Evolutionary conservation across 2,329 filamentous ascomycete genomes (phyloP).

Genomic region (Colletotrichum sp.): DNA sequence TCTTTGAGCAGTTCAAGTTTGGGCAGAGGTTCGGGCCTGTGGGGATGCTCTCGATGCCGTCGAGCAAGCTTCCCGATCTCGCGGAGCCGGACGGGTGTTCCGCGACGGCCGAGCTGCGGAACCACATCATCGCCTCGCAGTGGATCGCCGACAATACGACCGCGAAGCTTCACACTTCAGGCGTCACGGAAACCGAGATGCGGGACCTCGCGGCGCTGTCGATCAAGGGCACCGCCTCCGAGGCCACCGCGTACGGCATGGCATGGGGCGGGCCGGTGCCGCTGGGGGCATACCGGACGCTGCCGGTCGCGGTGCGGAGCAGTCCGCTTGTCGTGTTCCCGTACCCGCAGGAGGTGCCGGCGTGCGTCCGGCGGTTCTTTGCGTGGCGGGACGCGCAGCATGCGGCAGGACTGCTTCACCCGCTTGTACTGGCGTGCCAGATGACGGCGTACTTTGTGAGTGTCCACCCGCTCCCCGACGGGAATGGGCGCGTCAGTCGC

Average conservation of each 20-base stretch:
- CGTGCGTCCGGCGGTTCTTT: conserved; percentile 11
- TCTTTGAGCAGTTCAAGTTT: conserved; percentile 10
- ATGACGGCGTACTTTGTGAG: conserved; percentile 21
- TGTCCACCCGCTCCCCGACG: conserved; percentile 27
- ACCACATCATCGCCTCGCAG: conserved; percentile 26
- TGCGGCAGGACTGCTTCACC: conserved; percentile 20
- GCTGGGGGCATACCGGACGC: conserved; percentile 22
- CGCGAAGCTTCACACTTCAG: conserved; percentile 9
- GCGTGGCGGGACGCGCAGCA: conserved; percentile 23
- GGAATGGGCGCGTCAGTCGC: conserved; percentile 25
- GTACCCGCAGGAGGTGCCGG: conserved; percentile 25
- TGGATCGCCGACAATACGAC: conserved; percentile 22
- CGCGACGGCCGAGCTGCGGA: conserved; percentile 20
- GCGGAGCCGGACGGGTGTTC: background rate
- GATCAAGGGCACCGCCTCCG: conserved; percentile 17
- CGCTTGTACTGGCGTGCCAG: conserved; percentile 25
- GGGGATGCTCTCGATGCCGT: background rate
- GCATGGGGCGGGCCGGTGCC: conserved; percentile 17
- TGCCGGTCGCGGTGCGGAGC: conserved; percentile 22
- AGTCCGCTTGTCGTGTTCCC: conserved; percentile 25
- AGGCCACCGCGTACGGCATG: conserved; percentile 5
- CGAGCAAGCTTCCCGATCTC: background rate
- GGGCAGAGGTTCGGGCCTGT: background rate
- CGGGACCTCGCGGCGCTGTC: conserved; percentile 7
- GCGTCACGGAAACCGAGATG: conserved; percentile 19